Evolutionary conservation across 768 basidiomycete species (phyloP).

Genomic region (Leccinum uliginosum): DNA sequence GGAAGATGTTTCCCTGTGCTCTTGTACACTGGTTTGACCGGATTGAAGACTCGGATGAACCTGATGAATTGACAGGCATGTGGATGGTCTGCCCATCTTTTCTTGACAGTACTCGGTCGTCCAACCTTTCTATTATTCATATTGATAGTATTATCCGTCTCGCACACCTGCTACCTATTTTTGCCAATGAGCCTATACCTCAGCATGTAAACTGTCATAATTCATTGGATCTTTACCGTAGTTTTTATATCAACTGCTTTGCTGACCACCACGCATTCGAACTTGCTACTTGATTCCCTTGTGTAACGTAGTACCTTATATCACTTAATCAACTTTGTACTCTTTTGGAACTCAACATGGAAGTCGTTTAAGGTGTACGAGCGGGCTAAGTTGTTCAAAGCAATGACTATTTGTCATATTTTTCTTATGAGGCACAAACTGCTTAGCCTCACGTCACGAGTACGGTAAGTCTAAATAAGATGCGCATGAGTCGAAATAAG

Average conservation of each 20-base stretch:
- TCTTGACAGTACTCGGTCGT: background rate
- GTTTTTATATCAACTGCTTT: background rate
- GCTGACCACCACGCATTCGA: background rate
- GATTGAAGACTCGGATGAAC: background rate
- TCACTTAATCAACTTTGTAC: too few species aligned
- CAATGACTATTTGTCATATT: too few species aligned
- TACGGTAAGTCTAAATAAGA: too few species aligned
- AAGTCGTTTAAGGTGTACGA: too few species aligned
- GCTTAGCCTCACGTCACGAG: too few species aligned
- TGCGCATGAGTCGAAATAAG: background rate
- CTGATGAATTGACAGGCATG: background rate
- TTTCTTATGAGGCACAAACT: too few species aligned
- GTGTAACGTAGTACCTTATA: background rate
- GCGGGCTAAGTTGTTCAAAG: too few species aligned
- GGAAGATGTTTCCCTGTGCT: background rate
- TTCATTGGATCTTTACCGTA: background rate
- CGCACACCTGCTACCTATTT: background rate
- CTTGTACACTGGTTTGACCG: background rate
- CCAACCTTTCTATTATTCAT: background rate
- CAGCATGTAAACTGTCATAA: background rate
- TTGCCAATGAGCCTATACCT: background rate
- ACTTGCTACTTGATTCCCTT: background rate
- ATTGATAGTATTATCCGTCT: background rate
- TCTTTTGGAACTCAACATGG: too few species aligned
- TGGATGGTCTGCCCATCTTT: background rate